A percentile compares a stretch with the other conserved stretches of the same genome.
Conservation (phyloP, 2,329 filamentous ascomycete species). For the Coccinonectria pachysandricola region DNA sequence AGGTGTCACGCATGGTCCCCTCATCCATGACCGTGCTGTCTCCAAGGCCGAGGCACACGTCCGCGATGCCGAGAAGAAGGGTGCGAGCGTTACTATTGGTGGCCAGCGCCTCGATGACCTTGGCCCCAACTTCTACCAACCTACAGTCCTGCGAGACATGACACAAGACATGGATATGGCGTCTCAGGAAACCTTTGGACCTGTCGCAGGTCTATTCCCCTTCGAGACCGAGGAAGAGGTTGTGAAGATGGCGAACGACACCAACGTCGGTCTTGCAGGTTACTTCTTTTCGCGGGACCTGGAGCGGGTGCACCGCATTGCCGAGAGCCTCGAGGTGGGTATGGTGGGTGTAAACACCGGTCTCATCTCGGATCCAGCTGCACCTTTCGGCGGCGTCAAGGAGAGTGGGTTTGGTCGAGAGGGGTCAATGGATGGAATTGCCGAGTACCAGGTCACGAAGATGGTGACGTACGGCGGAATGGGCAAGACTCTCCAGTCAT, state of each 20-base stretch:
- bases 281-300: slow-evolving; percentile 78
- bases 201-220: slow-evolving; percentile 79
- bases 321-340: slow-evolving; percentile 66
- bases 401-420: slow-evolving; percentile 73
- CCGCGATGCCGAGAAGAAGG: slow-evolving; percentile 66
- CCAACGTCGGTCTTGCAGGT: slow-evolving; percentile 80
- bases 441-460: slow-evolving; percentile 68
- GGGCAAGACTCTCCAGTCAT: slow-evolving; percentile 40
- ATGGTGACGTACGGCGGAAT: slow-evolving; percentile 46
- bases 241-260: slow-evolving; percentile 67
- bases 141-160: slow-evolving; percentile 83
- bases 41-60: slow-evolving; percentile 73
- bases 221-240: slow-evolving; percentile 88
- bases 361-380: slow-evolving; percentile 45
- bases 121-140: slow-evolving; percentile 79
- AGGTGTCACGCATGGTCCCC: slow-evolving; percentile 65
- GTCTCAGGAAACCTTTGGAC: slow-evolving; percentile 88
- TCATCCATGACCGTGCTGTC: slow-evolving; percentile 77
- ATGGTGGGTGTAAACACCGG: slow-evolving; percentile 84
- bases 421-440: slow-evolving; percentile 65
- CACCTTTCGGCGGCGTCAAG: slow-evolving; percentile 71
- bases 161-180: slow-evolving; percentile 75
- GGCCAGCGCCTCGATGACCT: slow-evolving; percentile 65
- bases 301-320: slow-evolving; percentile 48
- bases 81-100: slow-evolving; percentile 63